These are phyloP conservation scores for Solanum medicagineum DNA, from an alignment of 257 asterid genomes.

Conservation along the genomic window DNA sequence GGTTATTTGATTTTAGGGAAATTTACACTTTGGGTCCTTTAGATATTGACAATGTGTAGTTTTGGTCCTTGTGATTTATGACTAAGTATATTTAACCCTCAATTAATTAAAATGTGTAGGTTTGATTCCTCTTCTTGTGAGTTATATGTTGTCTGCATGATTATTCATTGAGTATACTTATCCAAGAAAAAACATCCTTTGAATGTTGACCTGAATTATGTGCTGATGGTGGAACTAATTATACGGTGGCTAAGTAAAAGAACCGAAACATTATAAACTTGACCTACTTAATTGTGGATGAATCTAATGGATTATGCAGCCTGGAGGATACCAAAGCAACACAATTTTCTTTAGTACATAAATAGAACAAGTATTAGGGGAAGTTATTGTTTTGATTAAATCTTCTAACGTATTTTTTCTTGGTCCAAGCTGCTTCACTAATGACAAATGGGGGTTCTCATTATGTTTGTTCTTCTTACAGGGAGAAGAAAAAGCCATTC, in stretches of 20 bases:
- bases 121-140: neutral
- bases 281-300: neutral
- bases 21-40: neutral
- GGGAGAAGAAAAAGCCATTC: conserved; percentile 55
- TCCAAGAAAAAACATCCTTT: neutral
- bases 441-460: neutral
- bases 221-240: neutral
- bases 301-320: neutral
- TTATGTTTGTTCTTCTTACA: conserved; percentile 26
- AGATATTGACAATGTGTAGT: neutral
- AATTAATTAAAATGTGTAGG: neutral
- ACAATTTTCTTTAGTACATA: neutral
- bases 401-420: neutral
- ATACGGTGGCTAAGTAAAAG: neutral
- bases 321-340: neutral
- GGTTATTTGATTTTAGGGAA: neutral
- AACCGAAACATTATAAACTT: neutral
- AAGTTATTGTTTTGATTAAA: neutral
- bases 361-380: neutral
- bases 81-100: neutral
- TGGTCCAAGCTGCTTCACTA: neutral
- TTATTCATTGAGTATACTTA: neutral
- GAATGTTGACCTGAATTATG: neutral
- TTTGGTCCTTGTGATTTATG: neutral
- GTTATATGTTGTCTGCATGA: neutral